Conservation (phyloP, 305 asterid genomes). For the Ilex paraguariensis region DNA sequence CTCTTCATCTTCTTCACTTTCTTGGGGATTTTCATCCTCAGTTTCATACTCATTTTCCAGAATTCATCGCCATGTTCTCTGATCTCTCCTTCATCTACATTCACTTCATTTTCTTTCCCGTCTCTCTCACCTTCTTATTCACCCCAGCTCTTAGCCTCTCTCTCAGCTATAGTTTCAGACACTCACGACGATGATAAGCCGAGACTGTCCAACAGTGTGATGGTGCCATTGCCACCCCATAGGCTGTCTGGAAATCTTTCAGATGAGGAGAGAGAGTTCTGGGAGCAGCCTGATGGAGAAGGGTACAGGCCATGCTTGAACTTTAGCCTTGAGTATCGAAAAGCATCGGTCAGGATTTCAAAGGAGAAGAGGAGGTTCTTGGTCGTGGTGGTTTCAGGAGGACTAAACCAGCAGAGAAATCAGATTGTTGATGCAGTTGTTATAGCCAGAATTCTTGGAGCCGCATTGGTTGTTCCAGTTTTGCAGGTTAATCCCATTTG, state of each 20-base stretch:
- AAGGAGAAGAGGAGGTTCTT: conserved; percentile 44
- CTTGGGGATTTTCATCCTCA: conserved; percentile 30
- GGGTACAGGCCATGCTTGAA: conserved; percentile 60
- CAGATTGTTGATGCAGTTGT: conserved; percentile 68
- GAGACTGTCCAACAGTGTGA: conserved; percentile 20
- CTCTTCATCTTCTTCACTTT: conserved; percentile 29
- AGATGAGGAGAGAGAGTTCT: conserved; percentile 41
- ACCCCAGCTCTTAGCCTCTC: conserved; percentile 12
- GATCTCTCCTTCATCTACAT: conserved; percentile 23
- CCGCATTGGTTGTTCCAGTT: conserved; percentile 53
- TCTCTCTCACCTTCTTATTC: conserved; percentile 29
- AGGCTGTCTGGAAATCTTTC: conserved; percentile 22
- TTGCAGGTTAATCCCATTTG: conserved; percentile 61
- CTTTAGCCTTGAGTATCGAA: conserved; percentile 47
- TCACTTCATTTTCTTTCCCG: neutral
- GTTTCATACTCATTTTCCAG: conserved; percentile 29
- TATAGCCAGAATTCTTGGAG: conserved; percentile 53
- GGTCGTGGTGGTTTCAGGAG: conserved; percentile 73
- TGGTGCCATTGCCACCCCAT: conserved; percentile 50
- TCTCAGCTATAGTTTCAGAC: neutral
- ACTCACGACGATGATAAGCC: neutral
- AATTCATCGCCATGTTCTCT: conserved; percentile 29
- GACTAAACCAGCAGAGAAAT: conserved; percentile 67
- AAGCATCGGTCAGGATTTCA: conserved; percentile 32
- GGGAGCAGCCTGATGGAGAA: conserved; percentile 51